phyloP scores from a whole-genome alignment of 2,329 filamentous ascomycete genomes.

The Diplodia sapinea region DNA sequence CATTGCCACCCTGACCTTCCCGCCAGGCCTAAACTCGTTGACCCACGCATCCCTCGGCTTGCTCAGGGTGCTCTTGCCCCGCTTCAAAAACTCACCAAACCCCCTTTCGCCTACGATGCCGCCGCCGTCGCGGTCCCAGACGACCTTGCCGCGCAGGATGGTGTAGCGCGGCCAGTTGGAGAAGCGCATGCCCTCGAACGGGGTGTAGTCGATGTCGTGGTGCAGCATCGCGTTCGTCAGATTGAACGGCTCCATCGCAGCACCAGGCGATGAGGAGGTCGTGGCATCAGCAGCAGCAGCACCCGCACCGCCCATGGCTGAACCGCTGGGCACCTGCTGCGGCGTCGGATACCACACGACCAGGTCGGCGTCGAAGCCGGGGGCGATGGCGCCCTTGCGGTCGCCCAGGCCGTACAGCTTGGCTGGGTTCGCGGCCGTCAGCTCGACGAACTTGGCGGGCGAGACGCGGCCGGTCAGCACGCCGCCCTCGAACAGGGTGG shows the following conservation, averaged over 20 bases:
- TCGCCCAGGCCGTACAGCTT: slow-evolving; percentile 63
- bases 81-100: slow-evolving; percentile 57
- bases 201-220: slow-evolving; percentile 68
- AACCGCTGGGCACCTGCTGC: slow-evolving; percentile 48
- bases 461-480: slow-evolving; percentile 34
- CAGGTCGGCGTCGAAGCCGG: slow-evolving; percentile 62
- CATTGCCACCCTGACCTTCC: slow-evolving; percentile 9
- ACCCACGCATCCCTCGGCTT: slow-evolving; percentile 12
- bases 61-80: slow-evolving; percentile 47
- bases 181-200: slow-evolving; percentile 63
- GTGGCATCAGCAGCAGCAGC: slow-evolving; percentile 49
- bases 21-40: slow-evolving; percentile 10
- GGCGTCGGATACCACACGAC: slow-evolving; percentile 61
- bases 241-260: slow-evolving; percentile 48
- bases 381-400: slow-evolving; percentile 57
- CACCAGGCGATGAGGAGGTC: slow-evolving; percentile 30
- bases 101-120: slow-evolving; percentile 58
- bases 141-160: slow-evolving; percentile 62
- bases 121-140: slow-evolving; percentile 63
- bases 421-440: slow-evolving; percentile 53
- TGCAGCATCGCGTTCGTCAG: slow-evolving; percentile 63
- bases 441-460: slow-evolving; percentile 51
- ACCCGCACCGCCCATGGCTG: slow-evolving; percentile 44
- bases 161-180: slow-evolving; percentile 68
- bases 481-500: slow-evolving; percentile 48